Evolutionary conservation across 495 filamentous ascomycete species (phyloP), one percentile per base, ranked within the genome.

Genomic region (Penicillium turbatum): DNA sequence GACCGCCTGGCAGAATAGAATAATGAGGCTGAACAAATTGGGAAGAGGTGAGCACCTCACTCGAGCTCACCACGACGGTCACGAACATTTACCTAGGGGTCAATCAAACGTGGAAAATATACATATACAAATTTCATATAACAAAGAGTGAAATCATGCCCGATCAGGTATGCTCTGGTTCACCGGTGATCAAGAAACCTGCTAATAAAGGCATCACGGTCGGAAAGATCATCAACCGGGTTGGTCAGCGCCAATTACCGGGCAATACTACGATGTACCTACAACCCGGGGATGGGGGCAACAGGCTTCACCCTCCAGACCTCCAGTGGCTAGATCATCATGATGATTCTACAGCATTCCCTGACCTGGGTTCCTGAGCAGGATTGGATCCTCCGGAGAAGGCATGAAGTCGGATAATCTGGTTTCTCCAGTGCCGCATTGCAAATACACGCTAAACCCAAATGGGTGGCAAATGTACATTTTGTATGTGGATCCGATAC

Each of bases 161-260:
- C n/a, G n/a, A 24, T 24, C 21, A 24, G 26, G 40, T 43, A 44
- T 31, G 15, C 1, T 13, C 26, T 10, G 27, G 2, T 29, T 39
- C 21, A 41, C 21, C 17, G 24, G 24, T 16, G 55, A 48, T 34
- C 6, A 24, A 48, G 32, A 37, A 27, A 48, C 32, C 21, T 26
- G 37, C 59, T 62, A 62, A 62, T 38, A 51, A 41, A 54, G 32
- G 10, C 16, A 11, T 13, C 4, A 16, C 6, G 35, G 13, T 35
- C n/a, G 15, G n/a, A 24, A 24, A 24, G 21, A 38, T 31, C 35
- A 42, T 37, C 8, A 16, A 34, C 39, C 39, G 52, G 10, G 50
- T 62, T 62, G 59, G 55, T 62, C 56, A 62, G 48, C 58, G n/a
- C n/a, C 32, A 13, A 48, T 48, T 36, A 48, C 46, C 46, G n/a